phyloP scores from a whole-genome alignment of 495 filamentous ascomycete species.

The Penicillium steckii region DNA sequence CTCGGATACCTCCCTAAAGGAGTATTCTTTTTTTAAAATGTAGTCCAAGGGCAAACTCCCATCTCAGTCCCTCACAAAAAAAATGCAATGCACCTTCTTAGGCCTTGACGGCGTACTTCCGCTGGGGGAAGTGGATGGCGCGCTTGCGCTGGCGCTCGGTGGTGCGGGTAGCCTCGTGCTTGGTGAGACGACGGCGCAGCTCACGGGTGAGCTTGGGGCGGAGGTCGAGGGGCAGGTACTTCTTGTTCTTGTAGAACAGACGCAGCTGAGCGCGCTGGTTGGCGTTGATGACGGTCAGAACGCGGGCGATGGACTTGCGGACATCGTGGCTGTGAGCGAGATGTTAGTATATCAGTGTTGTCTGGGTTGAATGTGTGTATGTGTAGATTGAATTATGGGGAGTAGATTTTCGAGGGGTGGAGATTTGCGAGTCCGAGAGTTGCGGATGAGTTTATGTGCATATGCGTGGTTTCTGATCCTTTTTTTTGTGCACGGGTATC shows the following conservation, averaged over 20 bases:
- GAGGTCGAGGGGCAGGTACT: slow-evolving; percentile 96
- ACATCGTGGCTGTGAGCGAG: slow-evolving; percentile 77
- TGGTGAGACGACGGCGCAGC: slow-evolving; percentile 86
- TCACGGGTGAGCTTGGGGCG: slow-evolving; percentile 95
- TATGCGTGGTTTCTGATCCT: no score
- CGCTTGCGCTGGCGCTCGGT: slow-evolving; percentile 95
- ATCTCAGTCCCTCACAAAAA: not conserved
- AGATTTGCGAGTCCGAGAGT: not conserved
- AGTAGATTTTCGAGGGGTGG: not conserved
- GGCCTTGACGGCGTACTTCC: slow-evolving; percentile 99
- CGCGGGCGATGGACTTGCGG: slow-evolving; percentile 97
- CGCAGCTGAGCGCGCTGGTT: slow-evolving; percentile 97
- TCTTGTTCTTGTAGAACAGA: slow-evolving; percentile 99
- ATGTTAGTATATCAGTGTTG: slow-evolving; percentile 26
- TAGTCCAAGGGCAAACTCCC: slow-evolving; percentile 27
- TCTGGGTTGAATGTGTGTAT: not conserved
- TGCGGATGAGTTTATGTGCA: no score
- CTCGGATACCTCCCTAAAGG: not conserved
- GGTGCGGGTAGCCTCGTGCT: slow-evolving; percentile 76
- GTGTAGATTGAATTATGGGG: not conserved
- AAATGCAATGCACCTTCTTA: slow-evolving; percentile 15
- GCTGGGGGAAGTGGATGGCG: slow-evolving; percentile 90
- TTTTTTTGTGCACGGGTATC: no score
- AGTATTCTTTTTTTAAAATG: not conserved
- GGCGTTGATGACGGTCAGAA: slow-evolving; percentile 98